Base-by-base conservation (phyloP, 495 filamentous ascomycete genomes). In the Clohesyomyces aquaticus region DNA sequence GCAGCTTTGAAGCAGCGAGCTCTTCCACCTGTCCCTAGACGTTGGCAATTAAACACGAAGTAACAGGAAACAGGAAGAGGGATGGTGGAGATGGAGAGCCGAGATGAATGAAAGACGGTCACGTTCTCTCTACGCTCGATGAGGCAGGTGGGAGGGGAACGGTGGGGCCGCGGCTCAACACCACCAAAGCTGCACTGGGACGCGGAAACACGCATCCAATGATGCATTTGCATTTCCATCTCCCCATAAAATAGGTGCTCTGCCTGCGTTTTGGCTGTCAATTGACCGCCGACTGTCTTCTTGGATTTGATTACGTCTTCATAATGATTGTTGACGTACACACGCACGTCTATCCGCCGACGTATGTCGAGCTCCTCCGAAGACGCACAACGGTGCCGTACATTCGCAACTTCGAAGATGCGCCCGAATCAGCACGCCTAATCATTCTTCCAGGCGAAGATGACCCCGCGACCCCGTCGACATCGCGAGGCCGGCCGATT, bases 251-350 rank as follows among this genome's bases (percentile, higher is more conserved):
- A n/a, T n/a, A n/a, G n/a, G n/a, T n/a, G n/a, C n/a, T n/a, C n/a
- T n/a, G n/a, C n/a, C n/a, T n/a, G n/a, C n/a, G n/a, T n/a, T 32
- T n/a, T 27, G 4, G 6, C 18, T 35, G 4, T n/a, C 43, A 41
- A 19, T 35, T 47, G n/a, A n/a, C n/a, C n/a, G n/a, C n/a, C n/a
- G n/a, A n/a, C n/a, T n/a, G n/a, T n/a, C n/a, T n/a, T n/a, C n/a
- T n/a, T n/a, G n/a, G n/a, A n/a, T n/a, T n/a, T n/a, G n/a, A n/a
- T n/a, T n/a, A n/a, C n/a, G n/a, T n/a, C n/a, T n/a, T n/a, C n/a
- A n/a, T n/a, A n/a, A n/a, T n/a, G n/a, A n/a, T 91, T 35, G 89
- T 96, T 46, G 93, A 97, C 76, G 83, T 97, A 70, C 93, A 97
- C 78, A 96, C 93, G 12, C 93, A 98, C 80, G 86, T 97, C 78